Base-by-base conservation (phyloP, 805 yeast genomes). In the Starmerella vitae region DNA sequence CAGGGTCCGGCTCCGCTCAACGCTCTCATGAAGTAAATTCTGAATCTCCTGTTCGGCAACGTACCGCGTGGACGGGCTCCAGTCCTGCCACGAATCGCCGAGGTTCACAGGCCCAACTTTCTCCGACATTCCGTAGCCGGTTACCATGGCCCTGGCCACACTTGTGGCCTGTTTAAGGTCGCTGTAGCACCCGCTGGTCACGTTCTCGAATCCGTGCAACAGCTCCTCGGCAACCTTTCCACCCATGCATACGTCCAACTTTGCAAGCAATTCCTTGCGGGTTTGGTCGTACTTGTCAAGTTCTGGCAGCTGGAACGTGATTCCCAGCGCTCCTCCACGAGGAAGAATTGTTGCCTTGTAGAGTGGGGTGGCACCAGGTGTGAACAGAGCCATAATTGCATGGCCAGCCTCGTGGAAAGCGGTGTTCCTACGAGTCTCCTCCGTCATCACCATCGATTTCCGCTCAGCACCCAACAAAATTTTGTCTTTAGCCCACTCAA, bases 391-490 rank as follows among this genome's bases (percentile, higher is more conserved):
- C 81, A 88, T 85, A 42, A 91, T 83, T 4, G 98, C 98, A 63
- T 91, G 99, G 3, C 99, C 99, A 15, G 98, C 99, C 65, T 91
- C 99, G 63, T 91, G 99, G 60, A 77, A 91, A 1, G 98, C 98
- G 14, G 99, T 91, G 48, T 88, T 85, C 52, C 72, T 75, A 60
- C 96, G 74, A 0, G 93, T 73, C 45, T 88, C 95, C 59, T 91
- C 96, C 21, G 98, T 86, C 66, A 91, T 72, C 29, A 91, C 96
- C 97, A 88, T 88, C 20, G 94, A 82, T 63, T 82, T 83, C 60
- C 93, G 80, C 52, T 93, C 99, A 27, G 97, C 97, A 38, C 99
- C 99, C 81, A 91, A 76, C 56, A 93, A 66, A 41, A 93, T 91
- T 64, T 91, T 91, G 62, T 91, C 99, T 61, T 91, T 91, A 31